phyloP scores from a whole-genome alignment of 768 basidiomycete genomes.

The Psilocybe azurescens region DNA sequence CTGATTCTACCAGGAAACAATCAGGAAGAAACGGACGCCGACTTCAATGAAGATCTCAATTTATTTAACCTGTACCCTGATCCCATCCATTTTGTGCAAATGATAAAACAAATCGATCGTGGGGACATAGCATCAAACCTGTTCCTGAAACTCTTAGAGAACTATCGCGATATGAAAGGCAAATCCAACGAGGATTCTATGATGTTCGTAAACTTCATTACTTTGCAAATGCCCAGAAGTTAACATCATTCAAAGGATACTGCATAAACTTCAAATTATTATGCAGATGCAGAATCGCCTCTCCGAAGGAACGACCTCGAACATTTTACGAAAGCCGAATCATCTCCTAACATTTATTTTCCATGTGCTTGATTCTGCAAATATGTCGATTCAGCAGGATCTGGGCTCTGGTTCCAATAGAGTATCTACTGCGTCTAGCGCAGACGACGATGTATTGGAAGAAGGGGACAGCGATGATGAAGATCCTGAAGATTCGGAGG shows the following conservation, averaged over 20 bases:
- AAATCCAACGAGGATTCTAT: constrained; percentile 52
- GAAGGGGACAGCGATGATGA: constrained; percentile 70
- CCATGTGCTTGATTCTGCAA: constrained; percentile 64
- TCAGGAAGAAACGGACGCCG: constrained; percentile 40
- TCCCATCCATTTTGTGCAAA: constrained; percentile 68
- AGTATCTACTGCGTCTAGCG: background rate
- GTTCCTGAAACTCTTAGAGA: constrained; percentile 76
- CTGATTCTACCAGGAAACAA: constrained; percentile 61
- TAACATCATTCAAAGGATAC: constrained; percentile 45
- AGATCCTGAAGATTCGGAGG: constrained; percentile 40
- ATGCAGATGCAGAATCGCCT: constrained; percentile 81
- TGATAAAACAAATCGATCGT: constrained; percentile 69
- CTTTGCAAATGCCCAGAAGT: background rate
- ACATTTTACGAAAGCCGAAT: constrained; percentile 65
- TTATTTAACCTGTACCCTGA: constrained; percentile 77
- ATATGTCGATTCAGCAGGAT: constrained; percentile 26
- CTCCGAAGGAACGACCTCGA: constrained; percentile 57
- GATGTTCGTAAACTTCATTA: constrained; percentile 40
- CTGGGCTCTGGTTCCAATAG: constrained; percentile 16
- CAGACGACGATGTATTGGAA: constrained; percentile 42
- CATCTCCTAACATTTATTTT: constrained; percentile 86
- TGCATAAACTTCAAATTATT: constrained; percentile 81
- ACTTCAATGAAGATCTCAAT: constrained; percentile 56
- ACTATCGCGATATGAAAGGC: constrained; percentile 56
- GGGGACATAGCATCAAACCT: constrained; percentile 73